These are phyloP conservation scores for Phylloporus gajari DNA, from an alignment of 1,284 basidiomycete species.

Conservation along the genomic window DNA sequence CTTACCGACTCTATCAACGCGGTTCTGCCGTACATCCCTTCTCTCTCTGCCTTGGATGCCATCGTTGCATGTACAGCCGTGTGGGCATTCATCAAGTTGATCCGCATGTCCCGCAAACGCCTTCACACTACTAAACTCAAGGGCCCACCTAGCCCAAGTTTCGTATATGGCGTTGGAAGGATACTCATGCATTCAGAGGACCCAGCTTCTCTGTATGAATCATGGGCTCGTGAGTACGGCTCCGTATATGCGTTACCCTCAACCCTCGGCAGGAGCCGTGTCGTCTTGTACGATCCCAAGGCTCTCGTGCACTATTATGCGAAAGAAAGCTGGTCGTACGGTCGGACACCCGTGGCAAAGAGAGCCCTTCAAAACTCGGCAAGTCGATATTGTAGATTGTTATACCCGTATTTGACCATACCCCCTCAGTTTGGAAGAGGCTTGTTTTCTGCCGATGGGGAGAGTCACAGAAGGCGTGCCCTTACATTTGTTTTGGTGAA, in stretches of 20 bases:
- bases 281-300: conserved; percentile 64
- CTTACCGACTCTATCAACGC: not conserved
- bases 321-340: conserved; percentile 60
- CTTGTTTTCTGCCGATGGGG: conserved; percentile 29
- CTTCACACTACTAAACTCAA: conserved; percentile 26
- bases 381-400: not conserved
- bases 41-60: conserved; percentile 1
- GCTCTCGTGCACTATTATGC: conserved; percentile 64
- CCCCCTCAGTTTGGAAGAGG: conserved; percentile 31
- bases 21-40: conserved; percentile 2
- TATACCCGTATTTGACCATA: not conserved
- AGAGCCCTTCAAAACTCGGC: conserved; percentile 57
- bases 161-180: conserved; percentile 29
- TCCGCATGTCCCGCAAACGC: conserved; percentile 12
- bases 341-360: conserved; percentile 50
- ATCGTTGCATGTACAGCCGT: conserved; percentile 2
- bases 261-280: conserved; percentile 50
- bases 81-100: conserved; percentile 9
- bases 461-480: conserved; percentile 21
- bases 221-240: conserved; percentile 45
- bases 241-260: conserved; percentile 55
- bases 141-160: conserved; percentile 31
- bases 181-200: conserved; percentile 12
- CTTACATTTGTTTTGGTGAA: too few species aligned
- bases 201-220: conserved; percentile 25